A percentile compares a stretch with the other conserved stretches of the same genome.
Conservation (phyloP, 306 rosid species). For the Alnus glutinosa region DNA sequence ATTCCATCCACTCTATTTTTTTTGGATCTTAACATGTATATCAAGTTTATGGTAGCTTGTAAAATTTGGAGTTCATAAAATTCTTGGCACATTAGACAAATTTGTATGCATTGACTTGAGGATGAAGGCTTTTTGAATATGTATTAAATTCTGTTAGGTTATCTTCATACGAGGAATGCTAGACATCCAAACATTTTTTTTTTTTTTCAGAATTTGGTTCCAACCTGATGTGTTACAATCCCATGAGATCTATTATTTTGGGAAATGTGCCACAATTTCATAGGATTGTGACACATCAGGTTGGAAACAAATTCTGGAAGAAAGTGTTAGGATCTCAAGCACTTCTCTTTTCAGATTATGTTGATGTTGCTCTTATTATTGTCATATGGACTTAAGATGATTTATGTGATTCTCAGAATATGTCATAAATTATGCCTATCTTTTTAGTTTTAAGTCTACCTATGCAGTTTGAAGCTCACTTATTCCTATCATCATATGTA, state of each 20-base stretch:
- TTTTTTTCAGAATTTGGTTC: too few species aligned
- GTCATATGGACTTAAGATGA: neutral
- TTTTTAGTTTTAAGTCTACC: neutral
- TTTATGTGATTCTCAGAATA: neutral
- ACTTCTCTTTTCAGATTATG: too few species aligned
- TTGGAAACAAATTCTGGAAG: too few species aligned
- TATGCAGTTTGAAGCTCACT: constrained; percentile 1
- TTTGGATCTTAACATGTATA: neutral
- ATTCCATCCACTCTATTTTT: neutral
- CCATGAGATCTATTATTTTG: too few species aligned
- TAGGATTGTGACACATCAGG: too few species aligned
- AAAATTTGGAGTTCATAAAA: neutral
- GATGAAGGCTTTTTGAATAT: neutral
- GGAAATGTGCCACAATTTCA: too few species aligned
- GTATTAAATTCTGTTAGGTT: neutral
- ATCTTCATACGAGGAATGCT: too few species aligned
- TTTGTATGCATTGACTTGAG: neutral
- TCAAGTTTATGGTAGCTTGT: neutral
- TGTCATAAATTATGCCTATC: neutral
- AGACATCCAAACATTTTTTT: too few species aligned
- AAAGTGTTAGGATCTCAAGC: too few species aligned
- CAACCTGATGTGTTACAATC: too few species aligned
- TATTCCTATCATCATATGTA: neutral
- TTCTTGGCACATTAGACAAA: neutral
- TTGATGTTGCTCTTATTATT: too few species aligned